Base-by-base conservation (phyloP, 805 yeast species). In the Cyberlindnera saturnus region DNA sequence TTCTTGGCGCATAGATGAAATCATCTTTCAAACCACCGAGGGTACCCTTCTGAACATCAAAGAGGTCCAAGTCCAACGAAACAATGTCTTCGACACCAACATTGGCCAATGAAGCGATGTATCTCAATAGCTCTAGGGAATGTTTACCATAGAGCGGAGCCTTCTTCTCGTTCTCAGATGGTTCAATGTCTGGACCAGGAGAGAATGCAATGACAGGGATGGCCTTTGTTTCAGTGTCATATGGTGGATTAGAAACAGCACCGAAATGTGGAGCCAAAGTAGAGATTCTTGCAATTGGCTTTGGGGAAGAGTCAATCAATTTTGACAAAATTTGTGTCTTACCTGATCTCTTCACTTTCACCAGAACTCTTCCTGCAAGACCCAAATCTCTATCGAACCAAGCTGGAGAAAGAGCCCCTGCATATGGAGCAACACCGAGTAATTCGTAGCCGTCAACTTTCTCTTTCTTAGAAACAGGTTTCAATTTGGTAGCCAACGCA, bases 351-450 rank as follows among this genome's bases (percentile, higher is more conserved):
- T 59, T 62, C 32, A 61, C 62, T 51, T 70, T 74, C 41, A 78
- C 75, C 41, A 85, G 66, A 19, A 87, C 74, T 46, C 87, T 71
- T 37, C 96, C 96, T 40, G 89, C 95, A 48, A 87, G 62, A 37
- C 95, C 93, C 46, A 87, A 73, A 61, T 87, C 96, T 60, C 96
- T 75, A 62, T 87, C 96, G 73, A 86, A 79, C 89, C 95, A 83
- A 34, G 77, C 63, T 18, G 71, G 70, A 28, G 70, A 67, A 50
- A 83, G 62, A 3, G 86, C 81, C 30, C 93, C 93, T 17, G 87
- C 79, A 60, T 87, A 87, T 2, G 91, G 88, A 0, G 95, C 91
- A 33, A 85, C 87, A 6, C 95, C 96, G 28, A 87, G 67, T 38
- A 82, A 64, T 50, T 84, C 86, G 61, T 75, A 87, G 28, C 95